Base-by-base conservation (phyloP, 495 filamentous ascomycete genomes). In the Aspergillus sparsus region DNA sequence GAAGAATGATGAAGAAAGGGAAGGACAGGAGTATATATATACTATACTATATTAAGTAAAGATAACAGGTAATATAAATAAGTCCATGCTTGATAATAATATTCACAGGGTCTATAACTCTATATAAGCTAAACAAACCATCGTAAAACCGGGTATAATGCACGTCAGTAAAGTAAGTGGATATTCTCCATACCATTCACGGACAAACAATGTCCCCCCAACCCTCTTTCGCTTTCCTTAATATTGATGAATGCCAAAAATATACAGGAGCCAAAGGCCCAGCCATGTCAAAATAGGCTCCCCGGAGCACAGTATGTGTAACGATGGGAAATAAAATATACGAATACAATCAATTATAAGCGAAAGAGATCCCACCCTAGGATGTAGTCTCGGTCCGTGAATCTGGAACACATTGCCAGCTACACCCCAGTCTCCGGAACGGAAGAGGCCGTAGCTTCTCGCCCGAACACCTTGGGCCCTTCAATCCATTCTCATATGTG, bases 341-440 rank as follows among this genome's bases (percentile, higher is more conserved):
- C 18, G 18, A 8, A 35, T n/a, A 47, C 18, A 50, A 34, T 18
- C 8, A 50, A 12, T 37, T 47, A 16, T 31, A 37, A 15, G 33
- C 8, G 49, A 27, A 32, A 41, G 16, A 44, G 27, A 31, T 9
- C 10, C 15, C n/a, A 16, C 15, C 34, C 33, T 33, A 12, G 49
- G 13, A 49, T 12, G 44, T 49, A 10, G 44, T 21, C 1, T 7
- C 15, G 55, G 21, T 9, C 15, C 31, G 2, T 16, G 32, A 15
- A 11, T 41, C 61, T 12, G 79, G 82, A 27, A 85, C 72, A 74
- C 89, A 92, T 3, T 63, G 69, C 84, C 83, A 86, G 55, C 87
- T 90, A 68, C 89, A 92, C 2, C 82, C 86, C 34, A 79, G 67
- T 44, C 84, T 74, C 18, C 85, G 62, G 65, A 92, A 89, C 0